A percentile compares a stretch with the other conserved stretches of the same genome.
Evolutionary conservation across 2,329 filamentous ascomycete genomes (phyloP).

Genomic region (Aspergillus fructus): DNA sequence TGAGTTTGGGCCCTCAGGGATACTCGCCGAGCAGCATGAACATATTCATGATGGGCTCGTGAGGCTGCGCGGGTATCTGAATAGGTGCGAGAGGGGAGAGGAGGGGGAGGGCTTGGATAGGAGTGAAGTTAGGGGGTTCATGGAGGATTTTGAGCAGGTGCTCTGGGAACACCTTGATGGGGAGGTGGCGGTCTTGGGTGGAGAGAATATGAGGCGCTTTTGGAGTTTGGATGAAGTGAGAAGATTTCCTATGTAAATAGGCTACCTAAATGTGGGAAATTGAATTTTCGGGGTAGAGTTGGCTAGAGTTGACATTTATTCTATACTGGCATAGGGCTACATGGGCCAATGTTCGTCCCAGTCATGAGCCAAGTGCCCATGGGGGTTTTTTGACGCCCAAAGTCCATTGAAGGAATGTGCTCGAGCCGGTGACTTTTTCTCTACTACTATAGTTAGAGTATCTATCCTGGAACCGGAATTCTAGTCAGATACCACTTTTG

Average conservation of each 20-base stretch:
- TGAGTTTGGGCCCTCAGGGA: conserved; percentile 66
- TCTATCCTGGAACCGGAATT: no score
- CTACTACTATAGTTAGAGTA: no score
- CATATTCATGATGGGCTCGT: conserved; percentile 77
- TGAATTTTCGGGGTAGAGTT: background rate
- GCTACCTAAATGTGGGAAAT: no score
- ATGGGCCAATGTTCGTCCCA: no score
- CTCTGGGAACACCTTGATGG: conserved; percentile 65
- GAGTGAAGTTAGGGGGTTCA: conserved; percentile 63
- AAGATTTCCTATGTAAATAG: background rate
- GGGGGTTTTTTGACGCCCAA: no score
- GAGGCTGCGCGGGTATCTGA: conserved; percentile 64
- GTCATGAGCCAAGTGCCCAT: no score
- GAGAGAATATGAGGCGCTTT: conserved; percentile 84
- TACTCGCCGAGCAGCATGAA: conserved; percentile 72
- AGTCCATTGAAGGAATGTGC: no score
- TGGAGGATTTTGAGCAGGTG: conserved; percentile 77
- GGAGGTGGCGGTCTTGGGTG: conserved; percentile 59
- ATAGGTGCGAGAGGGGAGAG: conserved; percentile 50
- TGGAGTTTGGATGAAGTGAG: conserved; percentile 75
- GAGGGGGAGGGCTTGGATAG: conserved; percentile 59
- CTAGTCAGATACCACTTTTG: no score
- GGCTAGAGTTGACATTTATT: background rate
- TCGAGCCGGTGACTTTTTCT: no score
- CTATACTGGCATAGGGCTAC: no score